Evolutionary conservation across 177 flowering plant species (phyloP).

Genomic region (Vitis hybrid): DNA sequence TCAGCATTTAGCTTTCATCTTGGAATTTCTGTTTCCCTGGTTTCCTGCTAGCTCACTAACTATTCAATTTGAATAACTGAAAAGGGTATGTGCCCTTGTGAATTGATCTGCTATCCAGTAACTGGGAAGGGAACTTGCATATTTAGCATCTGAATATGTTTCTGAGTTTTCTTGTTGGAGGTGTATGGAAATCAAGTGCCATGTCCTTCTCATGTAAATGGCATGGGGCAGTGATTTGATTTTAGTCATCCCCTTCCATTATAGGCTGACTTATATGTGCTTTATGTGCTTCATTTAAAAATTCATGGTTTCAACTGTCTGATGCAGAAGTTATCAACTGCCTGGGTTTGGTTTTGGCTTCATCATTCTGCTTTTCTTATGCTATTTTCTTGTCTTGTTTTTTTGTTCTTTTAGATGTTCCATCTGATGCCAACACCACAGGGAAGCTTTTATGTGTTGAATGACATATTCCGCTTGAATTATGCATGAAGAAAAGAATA

Average conservation of each 20-base stretch:
- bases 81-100: not conserved
- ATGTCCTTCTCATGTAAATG: not conserved
- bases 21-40: too few species aligned
- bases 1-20: too few species aligned
- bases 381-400: not conserved
- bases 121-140: not conserved
- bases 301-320: not conserved
- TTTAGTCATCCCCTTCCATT: not conserved
- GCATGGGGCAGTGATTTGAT: not conserved
- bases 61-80: not conserved
- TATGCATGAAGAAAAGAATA: conserved; percentile 49
- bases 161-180: not conserved
- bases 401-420: conserved; percentile 55
- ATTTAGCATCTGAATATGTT: not conserved
- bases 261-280: not conserved
- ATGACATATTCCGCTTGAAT: conserved; percentile 79
- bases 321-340: too few species aligned
- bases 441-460: conserved; percentile 67
- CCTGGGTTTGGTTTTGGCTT: not conserved
- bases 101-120: not conserved
- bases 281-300: not conserved
- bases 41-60: too few species aligned
- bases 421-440: conserved; percentile 72
- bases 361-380: not conserved
- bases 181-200: not conserved